Evolutionary conservation across 2,329 filamentous ascomycete genomes (phyloP), one percentile per base, ranked within the genome.

Genomic region (Dactylellina parvicollis): DNA sequence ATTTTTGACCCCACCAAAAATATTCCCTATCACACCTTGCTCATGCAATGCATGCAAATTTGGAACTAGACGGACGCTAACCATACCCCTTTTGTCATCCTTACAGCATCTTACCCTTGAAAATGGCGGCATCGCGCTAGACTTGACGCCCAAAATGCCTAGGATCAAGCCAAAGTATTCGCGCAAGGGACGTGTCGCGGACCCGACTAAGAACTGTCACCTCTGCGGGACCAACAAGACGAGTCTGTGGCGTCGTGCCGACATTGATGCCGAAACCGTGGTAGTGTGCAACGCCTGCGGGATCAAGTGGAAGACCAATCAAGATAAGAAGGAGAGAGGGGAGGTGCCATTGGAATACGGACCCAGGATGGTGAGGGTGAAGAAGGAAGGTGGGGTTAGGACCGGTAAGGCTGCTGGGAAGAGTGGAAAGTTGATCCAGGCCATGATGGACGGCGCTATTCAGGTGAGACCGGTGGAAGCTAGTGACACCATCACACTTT

Each of bases 241-340:
- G 10, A 76, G 74, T 32, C 71, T 78, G 2, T 78, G 77, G 77
- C 70, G 77, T n/a, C 77, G 77, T 18, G 77, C 77, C 18, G 76
- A 77, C 60, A 76, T 78, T 38, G 74, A 78, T 38, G 74, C 75
- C n/a, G 76, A 78, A 42, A 76, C 76, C n/a, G 77, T 77, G 18
- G 77, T 77, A 14, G 76, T 78, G 9, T 78, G 77, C 64, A 78
- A 78, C 64, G 77, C 77, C 2, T 78, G 77, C 28, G 77, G 77
- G 4, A 78, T 78, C 36, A 78, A 78, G 46, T 78, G 77, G 77
- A 78, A 78, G 72, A 78, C 77, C 1, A 77, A 76, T 32, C 67
- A 72, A 24, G 67, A 72, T 30, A 72, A 72, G 54, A 72, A 72
- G 28, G 59, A 65, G 38, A 44, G 67, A 38, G 67, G 67, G 12